A percentile compares a stretch with the other conserved stretches of the same genome.
phyloP scores from a whole-genome alignment of 352 stramenopile species.

The Phytophthora megakarya region DNA sequence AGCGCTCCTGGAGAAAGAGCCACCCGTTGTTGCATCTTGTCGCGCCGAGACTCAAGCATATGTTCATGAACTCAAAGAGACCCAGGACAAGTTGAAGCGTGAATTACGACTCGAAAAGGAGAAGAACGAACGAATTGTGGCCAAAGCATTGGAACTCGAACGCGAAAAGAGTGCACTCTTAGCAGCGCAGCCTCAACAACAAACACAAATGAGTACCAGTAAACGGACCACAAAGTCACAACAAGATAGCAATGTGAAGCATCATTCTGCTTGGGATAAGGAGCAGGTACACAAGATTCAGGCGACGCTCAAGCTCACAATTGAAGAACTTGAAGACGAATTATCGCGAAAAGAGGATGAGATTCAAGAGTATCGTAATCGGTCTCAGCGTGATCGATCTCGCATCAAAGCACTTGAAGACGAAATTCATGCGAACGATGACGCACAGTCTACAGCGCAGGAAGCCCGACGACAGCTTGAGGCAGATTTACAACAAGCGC shows the following conservation, averaged over 20 bases:
- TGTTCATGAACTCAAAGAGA: slow-evolving; percentile 68
- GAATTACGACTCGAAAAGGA: slow-evolving; percentile 77
- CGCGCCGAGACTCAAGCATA: slow-evolving; percentile 67
- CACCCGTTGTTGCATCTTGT: slow-evolving; percentile 57
- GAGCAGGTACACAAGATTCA: slow-evolving; percentile 79
- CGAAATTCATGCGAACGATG: slow-evolving; percentile 50
- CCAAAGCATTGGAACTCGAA: slow-evolving; percentile 71
- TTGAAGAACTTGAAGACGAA: slow-evolving; percentile 84
- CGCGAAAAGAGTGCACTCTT: slow-evolving; percentile 68
- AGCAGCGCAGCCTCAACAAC: slow-evolving; percentile 21
- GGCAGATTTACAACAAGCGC: slow-evolving; percentile 55
- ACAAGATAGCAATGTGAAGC: slow-evolving; percentile 14
- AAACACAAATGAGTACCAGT: slow-evolving; percentile 7
- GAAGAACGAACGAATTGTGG: slow-evolving; percentile 75
- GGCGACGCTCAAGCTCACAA: slow-evolving; percentile 66
- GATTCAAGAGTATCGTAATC: slow-evolving; percentile 48
- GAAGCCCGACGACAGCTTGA: slow-evolving; percentile 53
- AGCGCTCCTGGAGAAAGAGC: slow-evolving; percentile 62
- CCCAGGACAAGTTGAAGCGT: slow-evolving; percentile 55
- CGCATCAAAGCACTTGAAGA: slow-evolving; percentile 64
- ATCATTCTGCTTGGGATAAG: slow-evolving; percentile 63
- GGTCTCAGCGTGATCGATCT: slow-evolving; percentile 54
- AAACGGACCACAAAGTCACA: slow-evolving; percentile 3
- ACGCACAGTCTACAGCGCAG: slow-evolving; percentile 36
- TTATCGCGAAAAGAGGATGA: slow-evolving; percentile 70